A percentile compares a stretch with the other conserved stretches of the same genome.
phyloP scores from a whole-genome alignment of 495 filamentous ascomycete species.

The Talaromyces trachyspermus region DNA sequence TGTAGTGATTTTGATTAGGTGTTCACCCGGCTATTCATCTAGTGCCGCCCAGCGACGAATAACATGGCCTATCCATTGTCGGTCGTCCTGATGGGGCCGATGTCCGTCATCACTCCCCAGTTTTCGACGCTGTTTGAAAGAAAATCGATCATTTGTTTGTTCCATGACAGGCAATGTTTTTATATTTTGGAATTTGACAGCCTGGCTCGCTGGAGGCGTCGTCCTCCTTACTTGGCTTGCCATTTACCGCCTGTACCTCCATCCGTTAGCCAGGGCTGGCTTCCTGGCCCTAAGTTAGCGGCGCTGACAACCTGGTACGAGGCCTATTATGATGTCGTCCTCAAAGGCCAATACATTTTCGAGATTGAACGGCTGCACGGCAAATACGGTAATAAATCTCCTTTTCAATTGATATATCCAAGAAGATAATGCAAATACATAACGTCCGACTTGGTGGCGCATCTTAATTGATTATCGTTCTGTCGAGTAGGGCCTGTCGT shows the following conservation, averaged over 20 bases:
- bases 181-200: no score
- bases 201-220: neutral
- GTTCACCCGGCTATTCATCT: no score
- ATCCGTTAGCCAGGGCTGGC: slow-evolving; percentile 6
- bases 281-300: slow-evolving; percentile 14
- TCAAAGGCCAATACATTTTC: slow-evolving; percentile 10
- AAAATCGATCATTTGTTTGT: no score
- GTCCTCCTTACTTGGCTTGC: neutral
- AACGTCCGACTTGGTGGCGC: neutral
- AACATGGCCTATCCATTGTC: no score
- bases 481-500: slow-evolving; percentile 14
- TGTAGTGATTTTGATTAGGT: no score
- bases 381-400: slow-evolving; percentile 11
- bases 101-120: no score
- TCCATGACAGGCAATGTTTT: no score
- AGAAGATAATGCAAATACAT: neutral
- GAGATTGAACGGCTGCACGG: slow-evolving; percentile 13
- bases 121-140: no score
- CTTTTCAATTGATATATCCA: neutral
- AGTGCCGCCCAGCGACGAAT: no score
- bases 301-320: slow-evolving; percentile 15
- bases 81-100: no score
- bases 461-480: neutral
- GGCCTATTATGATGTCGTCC: slow-evolving; percentile 11
- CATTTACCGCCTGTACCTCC: slow-evolving; percentile 11